Evolutionary conservation across 805 yeast species (phyloP), one percentile per base, ranked within the genome.

Genomic region (Kuraishia molischiana): DNA sequence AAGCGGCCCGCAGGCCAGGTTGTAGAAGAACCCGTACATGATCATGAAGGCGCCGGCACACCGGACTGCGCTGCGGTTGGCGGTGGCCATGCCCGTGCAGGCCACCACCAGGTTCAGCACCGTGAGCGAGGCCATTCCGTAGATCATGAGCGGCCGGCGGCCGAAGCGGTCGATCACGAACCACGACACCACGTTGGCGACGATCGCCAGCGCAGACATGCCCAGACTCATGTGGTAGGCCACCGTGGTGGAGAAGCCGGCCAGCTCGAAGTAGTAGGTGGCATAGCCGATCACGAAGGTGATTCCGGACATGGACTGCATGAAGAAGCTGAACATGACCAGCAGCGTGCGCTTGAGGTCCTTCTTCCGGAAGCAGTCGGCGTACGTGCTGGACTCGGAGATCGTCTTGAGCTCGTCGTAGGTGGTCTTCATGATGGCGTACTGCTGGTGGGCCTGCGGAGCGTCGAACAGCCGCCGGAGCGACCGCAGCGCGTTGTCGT

Each of bases 251-350:
- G 37, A 19, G 29, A 41, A 34, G 29, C 53, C 52, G 21, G 43
- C 45, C 13, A 30, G 40, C 28, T 41, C 22, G 32, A 43, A 40
- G 42, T 41, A 42, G 53, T 73, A 71, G 36, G 74, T 77, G 41
- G 76, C 68, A 48, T 71, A 74, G 64, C 74, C 75, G 72, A 74
- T 70, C 65, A 73, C 62, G 44, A 72, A 77, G 47, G 74, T 72
- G 69, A 74, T 69, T 44, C 82, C 82, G 26, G 77, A 69, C 44
- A 74, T 54, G 47, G 72, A 77, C 52, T 69, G 76, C 70, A 74
- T 67, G 46, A 69, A 59, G 53, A 69, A 77, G 39, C 74, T 67
- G 50, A 58, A 65, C 33, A 67, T 43, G 37, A 74, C 77, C 29
- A 63, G 64, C 41, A 64, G 36, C 35, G 79, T 74, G 52, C 79